Base-by-base conservation (phyloP, 2,329 filamentous ascomycete genomes). In the Leptographium galeiforme region DNA sequence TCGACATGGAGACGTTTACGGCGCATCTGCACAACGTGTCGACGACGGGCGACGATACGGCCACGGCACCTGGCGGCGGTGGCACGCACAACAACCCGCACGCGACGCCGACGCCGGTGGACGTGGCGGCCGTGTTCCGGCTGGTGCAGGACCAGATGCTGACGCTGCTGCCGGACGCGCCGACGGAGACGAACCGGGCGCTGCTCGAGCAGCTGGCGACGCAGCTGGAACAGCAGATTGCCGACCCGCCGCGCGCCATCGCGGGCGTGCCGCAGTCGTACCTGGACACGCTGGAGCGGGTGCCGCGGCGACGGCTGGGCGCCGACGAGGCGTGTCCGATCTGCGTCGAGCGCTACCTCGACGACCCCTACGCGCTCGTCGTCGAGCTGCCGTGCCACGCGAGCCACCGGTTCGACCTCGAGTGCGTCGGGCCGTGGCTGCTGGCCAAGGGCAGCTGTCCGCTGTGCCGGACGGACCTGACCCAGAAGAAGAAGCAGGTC, bases 401-500 rank as follows among this genome's bases (percentile, higher is more conserved):
- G 36, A 68, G 64, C 43, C 81, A 85, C 64, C 68, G 67, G 50
- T 84, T 82, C 62, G 81, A 85, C 61, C 66, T 84, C n/a, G 81
- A 85, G 67, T 85, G 81, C 61, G 79, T 84, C 2, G 77, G 74
- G 4, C 81, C 81, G 8, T 85, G 81, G 81, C 63, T 85, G 63
- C 68, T 74, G 63, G 74, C 77, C 61, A 81, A 84, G 66, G 81
- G 81, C 40, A 82, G 72, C 36, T 84, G 81, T 63, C 81, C 81
- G 41, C 70, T 84, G 68, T 83, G 81, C 64, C 68, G 81, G 56
- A 73, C 76, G 63, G 78, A 81, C 61, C 66, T 84, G 66, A 73
- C 70, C 36, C 74, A 76, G 70, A 79, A 78, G 70, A 72, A 69
- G 65, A 67, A 68, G 64, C 57, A 58, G 1, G 70, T 71, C 62